Percentiles rank a stretch among this genome's conserved stretches.
Conservation (phyloP, 2,329 filamentous ascomycete genomes). For the Colletotrichum sp. region DNA sequence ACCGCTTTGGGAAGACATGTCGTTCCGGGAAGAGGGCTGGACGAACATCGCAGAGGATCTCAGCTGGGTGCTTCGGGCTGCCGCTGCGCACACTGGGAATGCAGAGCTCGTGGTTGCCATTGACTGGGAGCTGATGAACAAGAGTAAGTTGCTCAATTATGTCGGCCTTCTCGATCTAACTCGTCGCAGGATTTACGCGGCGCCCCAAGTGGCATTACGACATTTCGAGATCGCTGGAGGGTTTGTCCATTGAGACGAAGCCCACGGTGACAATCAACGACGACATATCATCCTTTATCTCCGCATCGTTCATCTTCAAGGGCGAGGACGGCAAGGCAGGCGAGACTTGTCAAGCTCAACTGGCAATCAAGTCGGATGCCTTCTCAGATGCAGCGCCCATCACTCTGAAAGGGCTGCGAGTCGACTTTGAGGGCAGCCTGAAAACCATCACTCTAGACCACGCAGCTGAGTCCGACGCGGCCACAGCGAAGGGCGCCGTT, state of each 20-base stretch:
- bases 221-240: constrained; percentile 61
- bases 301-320: constrained; percentile 62
- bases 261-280: constrained; percentile 58
- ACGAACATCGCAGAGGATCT: constrained; percentile 63
- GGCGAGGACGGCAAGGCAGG: constrained; percentile 65
- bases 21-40: constrained; percentile 66
- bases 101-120: constrained; percentile 63
- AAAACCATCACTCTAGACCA: constrained; percentile 60
- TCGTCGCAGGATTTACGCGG: constrained; percentile 50
- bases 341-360: constrained; percentile 61
- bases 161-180: constrained; percentile 22
- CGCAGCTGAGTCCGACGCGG: constrained; percentile 21
- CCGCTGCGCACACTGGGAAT: constrained; percentile 56
- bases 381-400: constrained; percentile 57
- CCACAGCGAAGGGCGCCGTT: constrained; percentile 24
- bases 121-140: constrained; percentile 69
- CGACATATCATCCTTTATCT: constrained; percentile 58
- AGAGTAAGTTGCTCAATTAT: constrained; percentile 45
- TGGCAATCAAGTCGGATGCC: constrained; percentile 62
- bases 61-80: constrained; percentile 64
- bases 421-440: constrained; percentile 63
- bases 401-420: constrained; percentile 52
- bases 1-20: constrained; percentile 62
- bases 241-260: constrained; percentile 45
- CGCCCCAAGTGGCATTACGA: constrained; percentile 67